These are phyloP conservation scores for Auricularia cornea DNA, from an alignment of 768 basidiomycete genomes.

Conservation along the genomic window DNA sequence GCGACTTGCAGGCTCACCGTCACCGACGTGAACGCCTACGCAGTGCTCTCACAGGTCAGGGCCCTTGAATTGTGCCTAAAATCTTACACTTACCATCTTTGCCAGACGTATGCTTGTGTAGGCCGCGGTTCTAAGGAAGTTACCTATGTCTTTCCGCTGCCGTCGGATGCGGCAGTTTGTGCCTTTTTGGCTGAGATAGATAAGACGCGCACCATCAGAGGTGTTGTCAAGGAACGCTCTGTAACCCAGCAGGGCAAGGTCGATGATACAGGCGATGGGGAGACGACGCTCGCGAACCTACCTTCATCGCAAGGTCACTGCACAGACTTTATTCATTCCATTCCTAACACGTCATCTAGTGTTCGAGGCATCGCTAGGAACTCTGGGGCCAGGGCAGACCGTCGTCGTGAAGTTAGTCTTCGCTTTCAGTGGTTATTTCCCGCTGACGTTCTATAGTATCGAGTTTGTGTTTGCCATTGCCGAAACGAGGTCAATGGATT, in stretches of 20 bases:
- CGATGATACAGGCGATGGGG: constrained; percentile 32
- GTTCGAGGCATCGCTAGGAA: neutral
- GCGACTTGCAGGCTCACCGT: neutral
- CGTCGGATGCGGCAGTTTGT: constrained; percentile 45
- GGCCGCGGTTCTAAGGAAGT: constrained; percentile 9
- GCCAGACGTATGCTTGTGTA: constrained; percentile 5
- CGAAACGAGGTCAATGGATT: constrained; percentile 1
- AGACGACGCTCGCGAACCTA: no score
- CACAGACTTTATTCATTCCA: neutral
- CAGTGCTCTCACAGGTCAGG: neutral
- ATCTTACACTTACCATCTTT: no score
- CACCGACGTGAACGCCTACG: neutral
- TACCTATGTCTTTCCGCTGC: constrained; percentile 52
- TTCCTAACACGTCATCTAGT: neutral
- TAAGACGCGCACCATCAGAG: constrained; percentile 36
- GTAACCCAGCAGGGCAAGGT: constrained; percentile 34
- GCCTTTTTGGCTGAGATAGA: constrained; percentile 41
- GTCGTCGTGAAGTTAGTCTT: neutral
- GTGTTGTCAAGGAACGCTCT: constrained; percentile 41
- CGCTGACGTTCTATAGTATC: neutral
- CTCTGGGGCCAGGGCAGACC: neutral
- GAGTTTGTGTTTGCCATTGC: constrained; percentile 17
- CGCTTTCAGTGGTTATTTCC: neutral
- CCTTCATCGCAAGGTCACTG: constrained; percentile 14
- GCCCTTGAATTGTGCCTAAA: no score